Base-by-base conservation (phyloP, 1,139 yeast species). In the Sugiyamaella paludigena region DNA sequence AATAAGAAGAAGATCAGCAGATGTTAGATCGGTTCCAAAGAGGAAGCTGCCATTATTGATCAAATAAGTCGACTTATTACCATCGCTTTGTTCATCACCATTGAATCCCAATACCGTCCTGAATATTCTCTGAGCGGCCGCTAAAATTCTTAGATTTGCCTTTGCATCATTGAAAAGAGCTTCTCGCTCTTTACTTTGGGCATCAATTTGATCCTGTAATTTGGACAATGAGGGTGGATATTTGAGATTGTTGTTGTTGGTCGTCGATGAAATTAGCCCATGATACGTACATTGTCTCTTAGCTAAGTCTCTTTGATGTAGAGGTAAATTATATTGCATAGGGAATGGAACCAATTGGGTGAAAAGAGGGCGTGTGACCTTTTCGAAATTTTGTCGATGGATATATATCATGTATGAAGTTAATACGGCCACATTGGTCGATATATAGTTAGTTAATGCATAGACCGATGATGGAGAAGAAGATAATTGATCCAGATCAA, bases 291-390 rank as follows among this genome's bases (percentile, higher is more conserved):
- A 80, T 61, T 59, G 70, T 61, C 60, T 70, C 64, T 53, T 57
- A 1, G 92, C 89, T 13, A 64, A 57, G 32, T 71, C 63, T 58
- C 78, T 73, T 53, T 78, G 76, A 41, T 73, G 72, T 49, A 84
- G 62, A 0, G 95, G 89, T 36, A 86, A 82, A 53, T 81, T 82
- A 65, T 87, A 87, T 78, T 87, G 91, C 83, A 87, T 80, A 5
- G 96, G 96, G 67, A 87, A 87, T 2, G 92, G 87, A 32, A 87
- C 70, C 54, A 81, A 74, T 3, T 69, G 58, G 33, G 78, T 72
- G 62, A 84, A 83, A 27, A 79, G 64, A 40, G 83, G 81, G 48
- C 94, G 72, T 1, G 91, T 80, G 51, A 76, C 80, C 12, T 71
- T 63, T 56, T 82, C 89, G 64, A 84, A 87, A 66, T 87, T 87